Evolutionary conservation across 2,329 filamentous ascomycete species (phyloP), one percentile per base, ranked within the genome.

Genomic region (Chlorencoelia australis): DNA sequence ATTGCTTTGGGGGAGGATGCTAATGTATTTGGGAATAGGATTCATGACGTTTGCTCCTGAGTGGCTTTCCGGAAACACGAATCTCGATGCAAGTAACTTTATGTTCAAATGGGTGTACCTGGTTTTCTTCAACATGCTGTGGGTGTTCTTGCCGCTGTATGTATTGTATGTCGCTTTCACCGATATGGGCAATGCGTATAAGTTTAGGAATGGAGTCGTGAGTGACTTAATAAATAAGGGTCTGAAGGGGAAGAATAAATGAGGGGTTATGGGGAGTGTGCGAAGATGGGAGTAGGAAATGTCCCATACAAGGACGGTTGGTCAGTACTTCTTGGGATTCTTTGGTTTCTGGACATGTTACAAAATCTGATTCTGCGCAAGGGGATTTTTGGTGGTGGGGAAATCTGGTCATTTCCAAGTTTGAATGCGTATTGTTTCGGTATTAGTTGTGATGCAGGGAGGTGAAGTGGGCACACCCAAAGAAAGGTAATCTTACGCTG

Each of bases 21-120:
- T 40, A 24, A 39, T 21, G 32, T 11, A 41, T 14, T 20, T n/a
- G 8, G 11, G 22, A 19, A 33, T 25, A 74, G 72, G 76, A 13
- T 82, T 76, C 60, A 80, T 82, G 71, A 82, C 77, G 0, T 82
- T 82, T 53, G 75, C 71, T 57, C 77, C 77, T 9, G 77, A 82
- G 58, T 82, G 77, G 77, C 60, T 82, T 9, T 71, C 67, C 2
- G 68, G 67, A 34, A 80, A 68, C 53, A 52, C 67, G 45, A 79
- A 77, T 52, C 68, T 82, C 41, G 73, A 80, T 54, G 65, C 66
- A 13, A 75, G 67, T 59, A 81, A 80, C 58, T 79, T 73, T 48
- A 77, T 82, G 73, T 56, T 50, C 17, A 40, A 42, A 25, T 81
- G 75, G 75, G 62, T 80, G 10, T 81, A 80, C 47, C 60, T 82